Conservation (phyloP, 2,329 filamentous ascomycete species). For the Sporothrix sp. region DNA sequence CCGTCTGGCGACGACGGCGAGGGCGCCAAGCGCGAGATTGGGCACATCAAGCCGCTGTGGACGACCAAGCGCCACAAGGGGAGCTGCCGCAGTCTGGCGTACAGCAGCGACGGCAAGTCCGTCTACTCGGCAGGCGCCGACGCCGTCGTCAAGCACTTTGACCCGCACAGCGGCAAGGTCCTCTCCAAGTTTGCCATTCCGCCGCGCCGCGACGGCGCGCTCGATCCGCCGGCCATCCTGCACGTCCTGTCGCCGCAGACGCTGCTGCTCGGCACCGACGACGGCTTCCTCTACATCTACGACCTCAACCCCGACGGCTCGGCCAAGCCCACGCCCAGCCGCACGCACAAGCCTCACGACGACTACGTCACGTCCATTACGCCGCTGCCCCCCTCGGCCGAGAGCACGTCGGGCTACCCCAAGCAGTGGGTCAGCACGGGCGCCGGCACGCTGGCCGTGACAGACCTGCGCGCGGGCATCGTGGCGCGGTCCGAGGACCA, state of each 20-base stretch:
- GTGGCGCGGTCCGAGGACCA: slow-evolving; percentile 87
- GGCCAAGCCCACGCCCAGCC: slow-evolving; percentile 51
- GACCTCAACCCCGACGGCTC: slow-evolving; percentile 58
- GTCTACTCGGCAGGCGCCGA: slow-evolving; percentile 54
- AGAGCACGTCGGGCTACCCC: slow-evolving; percentile 77
- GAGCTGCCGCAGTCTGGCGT: slow-evolving; percentile 75
- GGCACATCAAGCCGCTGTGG: slow-evolving; percentile 76
- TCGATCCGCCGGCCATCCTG: slow-evolving; percentile 57
- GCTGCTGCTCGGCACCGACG: slow-evolving; percentile 82
- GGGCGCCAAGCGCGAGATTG: slow-evolving; percentile 53
- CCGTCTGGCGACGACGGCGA: slow-evolving; percentile 45
- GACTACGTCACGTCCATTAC: slow-evolving; percentile 89
- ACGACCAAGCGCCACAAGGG: slow-evolving; percentile 84
- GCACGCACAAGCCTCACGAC: slow-evolving; percentile 77
- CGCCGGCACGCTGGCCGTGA: slow-evolving; percentile 81
- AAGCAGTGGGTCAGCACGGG: slow-evolving; percentile 96
- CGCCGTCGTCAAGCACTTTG: slow-evolving; percentile 45
- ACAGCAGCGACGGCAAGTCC: slow-evolving; percentile 65
- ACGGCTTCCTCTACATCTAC: slow-evolving; percentile 76
- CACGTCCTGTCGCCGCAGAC: slow-evolving; percentile 80
- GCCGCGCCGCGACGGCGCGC: slow-evolving; percentile 35
- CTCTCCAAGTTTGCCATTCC: slow-evolving; percentile 76
- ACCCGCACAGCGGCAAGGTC: slow-evolving; percentile 52
- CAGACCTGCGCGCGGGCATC: slow-evolving; percentile 77
- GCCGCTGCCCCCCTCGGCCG: slow-evolving; percentile 66